Conservation (phyloP, 1,139 yeast genomes). For the Geotrichum macrosporum region DNA sequence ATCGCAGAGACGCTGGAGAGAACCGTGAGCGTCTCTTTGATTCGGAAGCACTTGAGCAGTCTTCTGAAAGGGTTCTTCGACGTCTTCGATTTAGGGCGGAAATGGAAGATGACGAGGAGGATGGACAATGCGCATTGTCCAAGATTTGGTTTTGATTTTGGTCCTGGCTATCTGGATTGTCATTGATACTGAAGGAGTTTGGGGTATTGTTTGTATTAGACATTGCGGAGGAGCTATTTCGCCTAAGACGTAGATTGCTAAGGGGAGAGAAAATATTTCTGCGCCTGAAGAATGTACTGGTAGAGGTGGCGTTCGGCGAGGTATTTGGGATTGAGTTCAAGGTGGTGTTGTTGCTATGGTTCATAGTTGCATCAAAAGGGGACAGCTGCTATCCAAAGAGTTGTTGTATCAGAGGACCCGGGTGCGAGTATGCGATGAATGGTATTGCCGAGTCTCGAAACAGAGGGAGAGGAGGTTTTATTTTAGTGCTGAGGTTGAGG, state of each 20-base stretch:
- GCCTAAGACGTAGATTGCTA: not conserved
- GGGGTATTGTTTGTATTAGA: not conserved
- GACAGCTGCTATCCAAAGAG: too few species aligned
- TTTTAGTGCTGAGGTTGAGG: too few species aligned
- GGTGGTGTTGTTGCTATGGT: not conserved
- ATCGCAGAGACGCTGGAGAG: not conserved
- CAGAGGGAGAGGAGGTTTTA: too few species aligned
- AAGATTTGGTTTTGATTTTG: not conserved
- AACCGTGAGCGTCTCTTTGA: constrained; percentile 4
- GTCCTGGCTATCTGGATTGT: not conserved
- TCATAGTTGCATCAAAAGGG: constrained; percentile 11
- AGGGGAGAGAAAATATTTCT: not conserved
- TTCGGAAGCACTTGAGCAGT: not conserved
- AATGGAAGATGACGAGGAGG: not conserved
- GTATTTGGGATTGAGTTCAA: not conserved
- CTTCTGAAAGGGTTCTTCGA: constrained; percentile 1
- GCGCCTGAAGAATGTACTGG: not conserved
- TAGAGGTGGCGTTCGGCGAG: not conserved
- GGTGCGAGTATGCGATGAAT: too few species aligned
- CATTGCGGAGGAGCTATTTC: not conserved
- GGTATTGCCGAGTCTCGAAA: too few species aligned
- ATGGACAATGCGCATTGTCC: not conserved
- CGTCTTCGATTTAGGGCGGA: not conserved
- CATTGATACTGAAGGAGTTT: too few species aligned
- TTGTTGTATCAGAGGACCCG: too few species aligned